phyloP scores from a whole-genome alignment of 768 basidiomycete genomes.

The Chalciporus piperatus region DNA sequence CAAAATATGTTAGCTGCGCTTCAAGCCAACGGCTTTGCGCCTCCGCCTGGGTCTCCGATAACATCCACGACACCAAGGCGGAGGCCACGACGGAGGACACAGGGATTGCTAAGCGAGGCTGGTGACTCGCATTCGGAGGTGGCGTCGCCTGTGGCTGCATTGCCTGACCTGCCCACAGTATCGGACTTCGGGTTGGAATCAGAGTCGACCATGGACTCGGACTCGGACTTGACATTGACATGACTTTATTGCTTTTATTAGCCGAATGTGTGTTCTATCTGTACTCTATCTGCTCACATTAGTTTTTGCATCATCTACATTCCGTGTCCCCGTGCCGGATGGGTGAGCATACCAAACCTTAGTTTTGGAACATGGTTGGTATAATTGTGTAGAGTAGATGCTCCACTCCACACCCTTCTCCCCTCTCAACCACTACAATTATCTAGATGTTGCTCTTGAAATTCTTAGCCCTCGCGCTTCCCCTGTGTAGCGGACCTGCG shows the following conservation, averaged over 20 bases:
- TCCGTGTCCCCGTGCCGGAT: slow-evolving; percentile 1
- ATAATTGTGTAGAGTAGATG: background rate
- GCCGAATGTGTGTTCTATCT: slow-evolving; percentile 28
- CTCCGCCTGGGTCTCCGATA: slow-evolving; percentile 48
- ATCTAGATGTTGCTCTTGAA: slow-evolving; percentile 17
- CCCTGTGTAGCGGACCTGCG: slow-evolving; percentile 37
- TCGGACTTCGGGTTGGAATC: slow-evolving; percentile 29
- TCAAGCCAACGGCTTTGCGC: slow-evolving; percentile 65
- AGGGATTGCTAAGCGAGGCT: slow-evolving; percentile 38
- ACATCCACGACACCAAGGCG: slow-evolving; percentile 32
- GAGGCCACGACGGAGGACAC: slow-evolving; percentile 25
- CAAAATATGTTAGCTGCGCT: slow-evolving; percentile 74
- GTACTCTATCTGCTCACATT: slow-evolving; percentile 32
- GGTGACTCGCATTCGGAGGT: slow-evolving; percentile 28
- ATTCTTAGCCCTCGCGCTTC: slow-evolving; percentile 24
- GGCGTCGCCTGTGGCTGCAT: slow-evolving; percentile 22
- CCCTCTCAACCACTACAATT: background rate
- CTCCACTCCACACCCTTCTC: background rate
- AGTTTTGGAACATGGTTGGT: slow-evolving; percentile 15
- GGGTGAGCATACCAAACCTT: slow-evolving; percentile 22
- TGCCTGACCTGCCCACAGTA: slow-evolving; percentile 26
- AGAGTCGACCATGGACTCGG: slow-evolving; percentile 25
- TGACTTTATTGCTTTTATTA: slow-evolving; percentile 25
- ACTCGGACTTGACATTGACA: slow-evolving; percentile 16
- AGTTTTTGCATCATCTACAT: slow-evolving; percentile 21